phyloP scores from a whole-genome alignment of 192 early-diverging fungal genomes.

The Globomyces pollinis-pini region DNA sequence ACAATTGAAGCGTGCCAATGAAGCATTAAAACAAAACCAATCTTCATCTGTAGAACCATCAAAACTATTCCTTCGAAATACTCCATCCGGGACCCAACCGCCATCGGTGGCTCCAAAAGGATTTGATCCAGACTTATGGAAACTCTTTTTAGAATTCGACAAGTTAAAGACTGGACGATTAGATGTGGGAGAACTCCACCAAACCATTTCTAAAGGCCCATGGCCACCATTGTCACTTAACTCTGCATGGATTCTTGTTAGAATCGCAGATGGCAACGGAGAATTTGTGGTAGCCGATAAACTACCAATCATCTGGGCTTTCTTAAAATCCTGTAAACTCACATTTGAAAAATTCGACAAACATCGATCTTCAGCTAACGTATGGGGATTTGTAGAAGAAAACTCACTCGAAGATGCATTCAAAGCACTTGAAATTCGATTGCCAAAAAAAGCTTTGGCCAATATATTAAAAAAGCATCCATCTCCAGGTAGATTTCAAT shows the following conservation, averaged over 20 bases:
- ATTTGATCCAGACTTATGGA: conserved; percentile 6
- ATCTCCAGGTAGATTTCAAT: background rate
- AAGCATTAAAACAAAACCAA: too few relatives aligned
- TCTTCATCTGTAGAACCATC: too few relatives aligned
- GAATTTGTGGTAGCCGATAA: background rate
- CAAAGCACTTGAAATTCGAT: background rate
- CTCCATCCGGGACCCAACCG: background rate
- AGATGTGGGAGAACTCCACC: conserved; percentile 1
- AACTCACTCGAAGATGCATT: background rate
- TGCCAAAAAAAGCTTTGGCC: conserved; percentile 1
- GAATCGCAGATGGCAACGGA: conserved; percentile 1
- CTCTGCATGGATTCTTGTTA: background rate
- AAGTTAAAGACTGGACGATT: background rate
- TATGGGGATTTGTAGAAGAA: conserved; percentile 5
- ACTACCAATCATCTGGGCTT: conserved; percentile 3
- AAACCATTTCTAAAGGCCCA: background rate
- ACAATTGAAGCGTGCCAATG: too few relatives aligned
- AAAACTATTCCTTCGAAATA: background rate
- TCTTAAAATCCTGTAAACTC: background rate
- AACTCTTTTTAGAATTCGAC: background rate
- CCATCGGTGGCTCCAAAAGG: conserved; percentile 5
- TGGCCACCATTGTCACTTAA: conserved; percentile 8
- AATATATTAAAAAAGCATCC: background rate
- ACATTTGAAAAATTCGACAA: conserved; percentile 10
- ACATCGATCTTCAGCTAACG: background rate